A percentile compares a stretch with the other conserved stretches of the same genome.
Conservation (phyloP, 2,329 filamentous ascomycete species). For the Tolypocladium tropicale region DNA sequence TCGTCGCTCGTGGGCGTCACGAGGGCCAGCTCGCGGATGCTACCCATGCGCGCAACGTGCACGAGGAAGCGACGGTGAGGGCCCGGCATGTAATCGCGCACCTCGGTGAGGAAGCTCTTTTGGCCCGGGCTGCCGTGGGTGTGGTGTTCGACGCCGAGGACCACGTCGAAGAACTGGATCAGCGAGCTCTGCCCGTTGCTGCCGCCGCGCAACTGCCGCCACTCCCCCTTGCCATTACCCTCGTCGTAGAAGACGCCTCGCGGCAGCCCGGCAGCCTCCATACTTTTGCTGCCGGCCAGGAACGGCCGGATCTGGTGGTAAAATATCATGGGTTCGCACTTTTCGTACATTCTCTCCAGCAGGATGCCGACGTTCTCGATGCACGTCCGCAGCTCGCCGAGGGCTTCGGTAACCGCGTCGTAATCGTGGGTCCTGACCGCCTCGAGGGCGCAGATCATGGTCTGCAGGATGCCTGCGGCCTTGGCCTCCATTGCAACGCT, state of each 20-base stretch:
- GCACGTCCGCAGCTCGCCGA: constrained; percentile 55
- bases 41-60: constrained; percentile 58
- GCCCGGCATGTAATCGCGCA: constrained; percentile 85
- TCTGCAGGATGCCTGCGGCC: constrained; percentile 62
- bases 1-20: constrained; percentile 39
- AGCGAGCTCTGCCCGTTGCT: constrained; percentile 90
- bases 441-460: constrained; percentile 68
- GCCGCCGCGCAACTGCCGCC: constrained; percentile 74
- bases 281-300: constrained; percentile 85
- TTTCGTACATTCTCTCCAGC: constrained; percentile 78
- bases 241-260: constrained; percentile 78
- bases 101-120: constrained; percentile 48
- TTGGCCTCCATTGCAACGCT: constrained; percentile 84
- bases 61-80: constrained; percentile 71
- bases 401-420: constrained; percentile 47
- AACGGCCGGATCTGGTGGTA: constrained; percentile 84
- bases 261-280: constrained; percentile 74
- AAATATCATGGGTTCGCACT: constrained; percentile 77
- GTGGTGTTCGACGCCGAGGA: constrained; percentile 71
- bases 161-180: constrained; percentile 86
- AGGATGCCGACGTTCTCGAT: constrained; percentile 59
- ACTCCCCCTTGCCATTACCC: constrained; percentile 53
- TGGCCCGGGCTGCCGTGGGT: constrained; percentile 25
- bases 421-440: constrained; percentile 54
- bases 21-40: constrained; percentile 61